Percentiles rank a stretch among this genome's conserved stretches.
These are phyloP conservation scores for Kluyveromyces sp. DNA, from an alignment of 1,139 yeast species.

Conservation along the genomic window DNA sequence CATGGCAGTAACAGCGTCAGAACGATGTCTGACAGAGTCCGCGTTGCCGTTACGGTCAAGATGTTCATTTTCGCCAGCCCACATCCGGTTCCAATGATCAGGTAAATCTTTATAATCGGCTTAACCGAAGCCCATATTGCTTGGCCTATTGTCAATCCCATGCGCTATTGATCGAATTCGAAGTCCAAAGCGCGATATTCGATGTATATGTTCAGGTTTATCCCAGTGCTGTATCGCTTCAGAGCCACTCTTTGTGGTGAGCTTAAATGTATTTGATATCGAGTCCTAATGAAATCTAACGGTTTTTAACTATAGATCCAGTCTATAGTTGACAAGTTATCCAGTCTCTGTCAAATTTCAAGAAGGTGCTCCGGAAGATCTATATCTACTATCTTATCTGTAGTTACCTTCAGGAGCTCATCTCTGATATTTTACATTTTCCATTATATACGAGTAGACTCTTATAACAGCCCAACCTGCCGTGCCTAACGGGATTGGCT, in stretches of 20 bases:
- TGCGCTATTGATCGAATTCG: constrained; percentile 11
- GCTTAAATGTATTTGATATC: too few relatives aligned
- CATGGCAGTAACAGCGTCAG: constrained; percentile 71
- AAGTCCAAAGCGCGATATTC: neutral
- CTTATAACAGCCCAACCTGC: neutral
- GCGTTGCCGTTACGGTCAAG: constrained; percentile 65
- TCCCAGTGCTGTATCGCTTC: too few relatives aligned
- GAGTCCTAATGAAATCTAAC: too few relatives aligned
- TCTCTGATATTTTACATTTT: neutral
- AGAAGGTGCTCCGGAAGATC: too few relatives aligned
- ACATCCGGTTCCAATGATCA: constrained; percentile 71
- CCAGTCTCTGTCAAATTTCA: too few relatives aligned
- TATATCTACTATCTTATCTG: neutral
- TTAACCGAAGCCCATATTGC: constrained; percentile 79
- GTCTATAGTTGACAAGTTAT: too few relatives aligned
- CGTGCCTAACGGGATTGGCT: too few relatives aligned
- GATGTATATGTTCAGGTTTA: neutral
- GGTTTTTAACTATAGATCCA: too few relatives aligned
- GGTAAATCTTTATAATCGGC: constrained; percentile 83
- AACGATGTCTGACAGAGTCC: constrained; percentile 64
- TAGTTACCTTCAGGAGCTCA: neutral
- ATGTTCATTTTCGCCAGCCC: constrained; percentile 58
- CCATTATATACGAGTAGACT: neutral
- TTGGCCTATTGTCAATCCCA: constrained; percentile 47
- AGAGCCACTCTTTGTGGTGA: too few relatives aligned